phyloP scores from a whole-genome alignment of 345 rosid species.

The Bruguiera parviflora region DNA sequence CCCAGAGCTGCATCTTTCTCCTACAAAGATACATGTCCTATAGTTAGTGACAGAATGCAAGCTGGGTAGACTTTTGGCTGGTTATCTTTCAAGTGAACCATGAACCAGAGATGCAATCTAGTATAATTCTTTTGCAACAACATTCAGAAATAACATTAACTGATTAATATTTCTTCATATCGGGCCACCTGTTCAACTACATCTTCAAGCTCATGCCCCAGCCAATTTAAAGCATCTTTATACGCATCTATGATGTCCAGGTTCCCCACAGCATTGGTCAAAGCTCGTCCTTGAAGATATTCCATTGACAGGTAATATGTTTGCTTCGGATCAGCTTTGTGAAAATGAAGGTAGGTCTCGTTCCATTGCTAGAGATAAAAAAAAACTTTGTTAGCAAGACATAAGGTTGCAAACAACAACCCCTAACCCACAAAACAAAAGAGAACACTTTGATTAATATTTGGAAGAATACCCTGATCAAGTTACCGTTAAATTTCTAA shows the following conservation, averaged over 20 bases:
- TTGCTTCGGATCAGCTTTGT: constrained; percentile 84
- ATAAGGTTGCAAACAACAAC: background rate
- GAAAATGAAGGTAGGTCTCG: constrained; percentile 72
- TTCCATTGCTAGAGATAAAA: constrained; percentile 71
- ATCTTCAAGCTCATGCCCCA: constrained; percentile 84
- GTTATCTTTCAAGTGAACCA: background rate
- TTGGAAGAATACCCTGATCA: too few species aligned
- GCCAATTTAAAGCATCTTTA: constrained; percentile 66
- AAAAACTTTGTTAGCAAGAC: background rate
- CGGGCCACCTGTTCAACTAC: constrained; percentile 71
- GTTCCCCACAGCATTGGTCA: constrained; percentile 85
- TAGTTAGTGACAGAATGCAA: constrained; percentile 8
- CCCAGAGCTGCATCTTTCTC: constrained; percentile 99
- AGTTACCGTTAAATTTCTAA: too few species aligned
- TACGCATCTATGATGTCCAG: constrained; percentile 67
- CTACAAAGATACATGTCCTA: constrained; percentile 33
- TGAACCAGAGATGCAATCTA: background rate
- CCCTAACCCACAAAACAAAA: too few species aligned
- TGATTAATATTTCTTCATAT: too few species aligned
- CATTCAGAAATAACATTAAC: too few species aligned
- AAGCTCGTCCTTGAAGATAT: constrained; percentile 93
- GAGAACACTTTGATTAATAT: too few species aligned
- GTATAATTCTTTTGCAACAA: too few species aligned
- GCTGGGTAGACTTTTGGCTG: constrained; percentile 2
- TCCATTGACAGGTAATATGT: constrained; percentile 97